Base-by-base conservation (phyloP, 169 alveolate genomes). In the Cryptosporidium ubiquitum region DNA sequence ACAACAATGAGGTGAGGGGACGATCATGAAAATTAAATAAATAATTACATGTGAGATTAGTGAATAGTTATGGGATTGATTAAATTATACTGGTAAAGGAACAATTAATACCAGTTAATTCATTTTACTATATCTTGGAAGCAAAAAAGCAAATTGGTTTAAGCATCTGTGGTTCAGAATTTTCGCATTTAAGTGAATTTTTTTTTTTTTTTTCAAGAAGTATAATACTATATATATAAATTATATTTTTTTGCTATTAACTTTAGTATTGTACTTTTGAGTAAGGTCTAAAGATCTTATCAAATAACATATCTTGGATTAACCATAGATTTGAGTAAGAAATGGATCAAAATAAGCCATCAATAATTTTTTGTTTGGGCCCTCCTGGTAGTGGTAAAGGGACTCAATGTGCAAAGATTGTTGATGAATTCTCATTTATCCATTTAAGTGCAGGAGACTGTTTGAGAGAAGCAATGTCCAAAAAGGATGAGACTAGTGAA, bases 361-460 rank as follows among this genome's bases (percentile, higher is more conserved):
- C 44, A 12, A 91, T 93, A 33, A 68, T 86, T 37, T 85, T 92
- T 51, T 85, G 85, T 68, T 79, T 86, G 70, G 93, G 95, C 39
- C 96, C 96, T 31, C 97, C 97, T 6, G 97, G 97, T 20, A 91
- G 96, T 14, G 98, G 98, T 14, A 95, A 95, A 66, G 97, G 97
- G 14, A 95, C 98, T 58, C 94, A 95, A 73, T 94, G 97, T 51
- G 94, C 93, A 9, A 91, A 79, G 68, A 86, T 95, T 57, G 98
- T 94, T 4, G 92, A 91, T 10, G 71, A 92, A 44, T 95, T 85
- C 73, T 93, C 96, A 31, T 95, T 96, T 85, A 85, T 85, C 84
- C 99, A 97, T 91, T 84, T 97, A 26, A 95, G 98, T 64, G 98
- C 98, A 35, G 99, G 99, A 31, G 98, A 96, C 52, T 91, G 96